Evolutionary conservation across 768 basidiomycete genomes (phyloP).

Genomic region (Mycena vitilis): DNA sequence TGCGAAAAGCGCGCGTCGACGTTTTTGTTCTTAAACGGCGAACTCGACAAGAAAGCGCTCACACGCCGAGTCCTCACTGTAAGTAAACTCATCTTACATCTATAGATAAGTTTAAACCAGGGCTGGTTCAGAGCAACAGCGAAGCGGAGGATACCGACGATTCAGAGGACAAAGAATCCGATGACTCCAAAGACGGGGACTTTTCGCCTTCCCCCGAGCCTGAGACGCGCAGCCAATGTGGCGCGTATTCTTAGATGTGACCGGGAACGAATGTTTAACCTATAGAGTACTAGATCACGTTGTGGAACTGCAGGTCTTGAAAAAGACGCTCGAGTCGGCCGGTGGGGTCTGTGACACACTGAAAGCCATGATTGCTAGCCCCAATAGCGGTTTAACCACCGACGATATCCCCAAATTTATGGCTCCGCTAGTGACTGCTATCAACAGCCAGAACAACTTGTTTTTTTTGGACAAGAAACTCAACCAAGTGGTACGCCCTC

Average conservation of each 20-base stretch:
- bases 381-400: background rate
- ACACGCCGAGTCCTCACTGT: background rate
- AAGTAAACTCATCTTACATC: background rate
- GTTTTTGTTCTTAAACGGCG: background rate
- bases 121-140: background rate
- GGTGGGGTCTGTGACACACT: conserved; percentile 6
- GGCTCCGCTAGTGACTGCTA: background rate
- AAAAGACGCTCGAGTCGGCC: background rate
- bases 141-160: too few relatives aligned
- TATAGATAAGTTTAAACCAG: background rate
- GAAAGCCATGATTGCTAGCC: conserved; percentile 5
- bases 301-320: conserved; percentile 10
- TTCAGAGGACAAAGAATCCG: too few relatives aligned
- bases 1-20: background rate
- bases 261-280: background rate
- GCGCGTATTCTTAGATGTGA: background rate
- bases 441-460: conserved; percentile 10
- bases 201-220: background rate
- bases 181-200: too few relatives aligned
- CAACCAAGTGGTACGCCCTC: conserved; percentile 2
- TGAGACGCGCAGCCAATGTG: background rate
- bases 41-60: background rate
- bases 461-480: conserved; percentile 9
- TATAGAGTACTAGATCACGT: conserved; percentile 9
- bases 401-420: background rate